Evolutionary conservation across 192 early-diverging fungal species (phyloP), one percentile per base, ranked within the genome.

Genomic region (Kappamyces sp.): DNA sequence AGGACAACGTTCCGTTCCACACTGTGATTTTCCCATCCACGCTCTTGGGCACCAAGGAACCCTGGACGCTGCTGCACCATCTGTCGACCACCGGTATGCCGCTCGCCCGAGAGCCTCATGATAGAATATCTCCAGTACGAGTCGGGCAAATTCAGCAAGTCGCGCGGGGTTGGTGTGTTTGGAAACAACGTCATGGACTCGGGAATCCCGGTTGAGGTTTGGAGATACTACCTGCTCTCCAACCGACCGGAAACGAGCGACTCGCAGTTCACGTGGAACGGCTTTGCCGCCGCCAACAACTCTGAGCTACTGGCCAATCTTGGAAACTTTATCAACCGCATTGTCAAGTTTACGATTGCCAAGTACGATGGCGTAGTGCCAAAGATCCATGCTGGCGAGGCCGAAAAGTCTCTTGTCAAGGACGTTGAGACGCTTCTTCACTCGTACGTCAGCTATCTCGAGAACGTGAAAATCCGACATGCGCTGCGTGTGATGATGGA

Each of bases 1-100:
- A 99, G 76, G 97, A 99, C 71, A 99, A 99, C 58, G 94, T 99
- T 13, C 93, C 92, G 41, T 99, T 99, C 86, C 97, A 99, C 69
- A 90, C 94, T 1, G 90, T 98, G 40, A 82, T 99, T 49, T 99
- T 98, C 87, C 97, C 97, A 36, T 87, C 82, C 54, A 73, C 86
- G 15, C 71, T 94, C 76, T 74, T 94, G 13, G 93, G 87, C 55
- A 87, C 93, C 2, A 79, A 79, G 37, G 94, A 98, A 41, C 59
- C 85, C 34, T 99, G 92, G 89, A 99, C 94, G 7, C 55, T 93
- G 32, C 75, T 97, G 54, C 84, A 99, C 76, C 91, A 92, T 68
- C 77, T 99, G 50, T 87, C 83, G 55, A 90, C 93, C 13, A 94
- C 93, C 40, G 89, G 88, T 90, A 74, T n/a, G 43, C 8, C 41